phyloP scores from a whole-genome alignment of 176 grass and related monocot species.

The Raddia distichophylla region DNA sequence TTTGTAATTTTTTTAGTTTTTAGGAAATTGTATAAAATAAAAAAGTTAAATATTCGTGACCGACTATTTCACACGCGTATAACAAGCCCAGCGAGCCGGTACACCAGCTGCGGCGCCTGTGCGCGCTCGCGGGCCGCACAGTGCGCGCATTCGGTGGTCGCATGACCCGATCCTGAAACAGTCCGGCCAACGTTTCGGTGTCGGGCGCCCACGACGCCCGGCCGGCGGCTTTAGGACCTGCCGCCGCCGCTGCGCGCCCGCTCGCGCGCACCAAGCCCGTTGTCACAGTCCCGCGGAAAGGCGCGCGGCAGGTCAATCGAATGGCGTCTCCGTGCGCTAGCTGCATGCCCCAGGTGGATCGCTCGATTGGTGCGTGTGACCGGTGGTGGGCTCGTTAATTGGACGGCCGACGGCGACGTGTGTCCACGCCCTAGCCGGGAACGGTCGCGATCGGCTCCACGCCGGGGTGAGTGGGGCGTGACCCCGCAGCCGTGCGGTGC shows the following conservation, averaged over 20 bases:
- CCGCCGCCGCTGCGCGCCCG: too few relatives aligned
- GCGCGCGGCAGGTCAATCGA: not conserved
- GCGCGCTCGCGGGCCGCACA: not conserved
- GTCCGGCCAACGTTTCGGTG: slow-evolving; percentile 39
- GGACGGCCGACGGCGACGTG: slow-evolving; percentile 50
- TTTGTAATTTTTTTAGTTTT: too few relatives aligned
- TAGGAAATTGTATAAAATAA: too few relatives aligned
- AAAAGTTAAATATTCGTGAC: too few relatives aligned
- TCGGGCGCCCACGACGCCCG: not conserved
- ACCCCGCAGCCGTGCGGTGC: not conserved
- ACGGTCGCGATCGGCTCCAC: slow-evolving; percentile 31
- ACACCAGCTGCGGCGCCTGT: not conserved
- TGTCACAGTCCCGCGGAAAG: not conserved
- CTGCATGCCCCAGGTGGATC: too few relatives aligned
- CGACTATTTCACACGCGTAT: not conserved
- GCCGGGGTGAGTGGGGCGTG: slow-evolving; percentile 36
- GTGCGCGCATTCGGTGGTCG: slow-evolving; percentile 1
- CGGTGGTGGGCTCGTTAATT: slow-evolving; percentile 20
- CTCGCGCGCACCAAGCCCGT: not conserved
- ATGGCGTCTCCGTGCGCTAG: not conserved
- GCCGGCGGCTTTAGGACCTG: not conserved
- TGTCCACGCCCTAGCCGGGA: slow-evolving; percentile 36
- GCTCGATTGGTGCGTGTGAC: not conserved
- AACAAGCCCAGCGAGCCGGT: not conserved
- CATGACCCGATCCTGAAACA: slow-evolving; percentile 49